Conservation (phyloP, 2,329 filamentous ascomycete genomes). For the Xylariaceae sp. region DNA sequence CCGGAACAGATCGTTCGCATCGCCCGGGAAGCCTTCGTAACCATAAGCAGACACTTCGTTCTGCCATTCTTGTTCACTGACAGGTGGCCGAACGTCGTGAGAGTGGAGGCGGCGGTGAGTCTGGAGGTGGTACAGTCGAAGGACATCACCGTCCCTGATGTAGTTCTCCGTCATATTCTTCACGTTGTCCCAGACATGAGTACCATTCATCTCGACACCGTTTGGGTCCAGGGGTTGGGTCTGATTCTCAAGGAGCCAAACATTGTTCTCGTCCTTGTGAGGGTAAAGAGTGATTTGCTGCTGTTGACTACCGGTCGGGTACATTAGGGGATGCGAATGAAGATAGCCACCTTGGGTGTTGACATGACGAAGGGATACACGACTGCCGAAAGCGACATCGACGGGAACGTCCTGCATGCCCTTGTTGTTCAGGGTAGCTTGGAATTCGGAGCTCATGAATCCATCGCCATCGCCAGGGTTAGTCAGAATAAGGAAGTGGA, state of each 20-base stretch:
- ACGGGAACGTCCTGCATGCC: slow-evolving; percentile 92
- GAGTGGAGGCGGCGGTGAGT: slow-evolving; percentile 92
- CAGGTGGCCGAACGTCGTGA: slow-evolving; percentile 83
- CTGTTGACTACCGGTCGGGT: slow-evolving; percentile 94
- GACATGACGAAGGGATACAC: slow-evolving; percentile 81
- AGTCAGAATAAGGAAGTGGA: slow-evolving; percentile 88
- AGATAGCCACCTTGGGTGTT: slow-evolving; percentile 98
- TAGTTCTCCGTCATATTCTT: slow-evolving; percentile 54
- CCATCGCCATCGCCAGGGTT: slow-evolving; percentile 97
- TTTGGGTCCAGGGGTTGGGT: slow-evolving; percentile 80
- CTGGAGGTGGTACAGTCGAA: slow-evolving; percentile 78
- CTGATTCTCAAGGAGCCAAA: slow-evolving; percentile 92
- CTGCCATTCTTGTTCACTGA: slow-evolving; percentile 89
- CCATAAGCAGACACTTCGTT: slow-evolving; percentile 96
- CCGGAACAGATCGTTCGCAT: slow-evolving; percentile 94
- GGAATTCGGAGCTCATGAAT: slow-evolving; percentile 99
- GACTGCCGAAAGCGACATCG: slow-evolving; percentile 85
- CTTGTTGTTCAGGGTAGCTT: slow-evolving; percentile 94
- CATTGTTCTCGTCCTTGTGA: slow-evolving; percentile 98
- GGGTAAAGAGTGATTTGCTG: slow-evolving; percentile 98
- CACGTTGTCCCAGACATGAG: slow-evolving; percentile 76
- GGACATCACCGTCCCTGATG: slow-evolving; percentile 73
- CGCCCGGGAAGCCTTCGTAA: slow-evolving; percentile 92
- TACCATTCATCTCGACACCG: slow-evolving; percentile 74
- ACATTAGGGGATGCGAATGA: slow-evolving; percentile 97